phyloP scores from a whole-genome alignment of 768 basidiomycete genomes.

The Agaricus blazei region DNA sequence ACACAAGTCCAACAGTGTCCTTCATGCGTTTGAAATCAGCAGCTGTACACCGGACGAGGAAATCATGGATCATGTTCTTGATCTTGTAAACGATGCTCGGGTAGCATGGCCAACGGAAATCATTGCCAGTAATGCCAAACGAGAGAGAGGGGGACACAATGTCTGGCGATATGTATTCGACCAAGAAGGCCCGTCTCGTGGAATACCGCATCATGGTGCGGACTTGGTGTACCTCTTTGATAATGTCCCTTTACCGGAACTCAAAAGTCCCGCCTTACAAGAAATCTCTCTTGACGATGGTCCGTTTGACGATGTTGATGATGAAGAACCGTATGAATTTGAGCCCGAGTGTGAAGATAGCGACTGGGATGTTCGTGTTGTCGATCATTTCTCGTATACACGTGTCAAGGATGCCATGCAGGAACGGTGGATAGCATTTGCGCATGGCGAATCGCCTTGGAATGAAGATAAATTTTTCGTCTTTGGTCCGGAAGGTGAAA shows the following conservation, averaged over 20 bases:
- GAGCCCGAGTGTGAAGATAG: conserved; percentile 11
- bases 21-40: conserved; percentile 70
- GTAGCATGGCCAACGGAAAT: conserved; percentile 77
- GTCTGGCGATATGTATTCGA: conserved; percentile 83
- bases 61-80: conserved; percentile 62
- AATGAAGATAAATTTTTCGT: conserved; percentile 65
- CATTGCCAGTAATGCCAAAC: conserved; percentile 44
- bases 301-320: conserved; percentile 23
- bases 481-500: conserved; percentile 80
- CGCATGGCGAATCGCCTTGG: conserved; percentile 73
- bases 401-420: conserved; percentile 71
- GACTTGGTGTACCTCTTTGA: conserved; percentile 80
- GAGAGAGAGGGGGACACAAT: conserved; percentile 47
- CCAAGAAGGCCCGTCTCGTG: conserved; percentile 66
- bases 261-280: conserved; percentile 14
- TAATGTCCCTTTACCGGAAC: conserved; percentile 54
- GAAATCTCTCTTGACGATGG: conserved; percentile 25
- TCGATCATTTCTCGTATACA: conserved; percentile 62
- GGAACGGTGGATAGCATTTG: conserved; percentile 71
- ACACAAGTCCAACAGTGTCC: conserved; percentile 50
- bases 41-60: conserved; percentile 59
- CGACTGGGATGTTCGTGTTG: conserved; percentile 52
- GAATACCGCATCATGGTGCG: conserved; percentile 62
- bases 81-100: conserved; percentile 69
- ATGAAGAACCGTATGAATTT: conserved; percentile 7